These are phyloP conservation scores for Sinapis alba DNA, from an alignment of 441 rosid species.

Conservation along the genomic window DNA sequence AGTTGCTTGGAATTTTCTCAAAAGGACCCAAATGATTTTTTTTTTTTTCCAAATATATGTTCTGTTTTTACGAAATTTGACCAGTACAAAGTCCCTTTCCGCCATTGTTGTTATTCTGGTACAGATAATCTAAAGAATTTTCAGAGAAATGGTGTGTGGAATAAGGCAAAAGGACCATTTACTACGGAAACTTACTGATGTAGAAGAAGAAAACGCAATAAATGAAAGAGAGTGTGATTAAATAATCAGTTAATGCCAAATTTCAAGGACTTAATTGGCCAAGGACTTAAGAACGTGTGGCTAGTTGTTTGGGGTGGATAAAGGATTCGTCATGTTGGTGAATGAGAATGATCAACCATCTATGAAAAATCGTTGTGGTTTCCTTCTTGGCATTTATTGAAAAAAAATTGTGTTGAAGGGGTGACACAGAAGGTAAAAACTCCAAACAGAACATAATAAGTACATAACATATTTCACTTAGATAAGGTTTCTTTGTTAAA, in stretches of 20 bases:
- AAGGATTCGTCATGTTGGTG: not conserved
- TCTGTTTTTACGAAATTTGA: slow-evolving; percentile 7
- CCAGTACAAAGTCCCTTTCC: not conserved
- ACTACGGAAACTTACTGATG: not conserved
- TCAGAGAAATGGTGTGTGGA: slow-evolving; percentile 6
- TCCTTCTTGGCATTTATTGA: not conserved
- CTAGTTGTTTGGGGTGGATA: not conserved
- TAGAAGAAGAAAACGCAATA: not conserved
- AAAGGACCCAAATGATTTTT: not conserved
- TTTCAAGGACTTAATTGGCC: not conserved
- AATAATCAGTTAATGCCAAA: not conserved
- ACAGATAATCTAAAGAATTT: too few species aligned
- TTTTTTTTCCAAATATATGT: not conserved
- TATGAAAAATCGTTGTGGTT: not conserved
- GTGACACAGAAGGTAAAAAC: too few species aligned
- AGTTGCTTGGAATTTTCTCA: slow-evolving; percentile 8
- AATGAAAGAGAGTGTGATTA: not conserved
- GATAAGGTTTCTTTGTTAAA: too few species aligned
- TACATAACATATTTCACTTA: too few species aligned
- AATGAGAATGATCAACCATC: not conserved
- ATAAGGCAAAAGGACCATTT: not conserved
- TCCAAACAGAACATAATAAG: too few species aligned
- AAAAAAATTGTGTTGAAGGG: too few species aligned
- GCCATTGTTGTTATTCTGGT: not conserved
- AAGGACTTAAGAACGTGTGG: not conserved